Conservation (phyloP, 169 alveolate genomes). For the Toxoplasma gondii region DNA sequence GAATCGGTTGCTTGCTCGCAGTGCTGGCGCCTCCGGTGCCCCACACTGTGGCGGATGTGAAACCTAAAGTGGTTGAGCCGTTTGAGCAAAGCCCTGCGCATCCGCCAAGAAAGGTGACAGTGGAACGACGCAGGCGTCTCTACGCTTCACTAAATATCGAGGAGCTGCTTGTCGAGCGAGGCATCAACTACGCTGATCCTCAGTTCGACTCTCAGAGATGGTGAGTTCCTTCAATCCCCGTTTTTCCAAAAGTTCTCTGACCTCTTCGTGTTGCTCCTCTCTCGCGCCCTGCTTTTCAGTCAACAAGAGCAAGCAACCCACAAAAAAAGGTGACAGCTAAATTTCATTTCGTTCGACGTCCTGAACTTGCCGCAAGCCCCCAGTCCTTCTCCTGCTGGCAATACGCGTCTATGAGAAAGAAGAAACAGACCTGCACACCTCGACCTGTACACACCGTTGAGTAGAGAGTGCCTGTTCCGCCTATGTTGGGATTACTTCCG, state of each 20-base stretch:
- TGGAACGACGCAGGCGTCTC: slow-evolving; percentile 79
- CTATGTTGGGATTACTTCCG: background rate
- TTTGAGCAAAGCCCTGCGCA: slow-evolving; percentile 88
- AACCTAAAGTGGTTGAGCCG: slow-evolving; percentile 91
- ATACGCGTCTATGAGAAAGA: too few species aligned
- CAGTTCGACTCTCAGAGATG: slow-evolving; percentile 52
- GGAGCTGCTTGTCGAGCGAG: slow-evolving; percentile 81
- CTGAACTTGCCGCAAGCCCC: too few species aligned
- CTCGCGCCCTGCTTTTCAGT: too few species aligned
- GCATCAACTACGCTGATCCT: slow-evolving; percentile 84
- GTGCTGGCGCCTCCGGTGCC: slow-evolving; percentile 11
- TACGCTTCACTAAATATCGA: slow-evolving; percentile 87
- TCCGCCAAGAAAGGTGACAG: slow-evolving; percentile 92
- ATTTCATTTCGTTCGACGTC: too few species aligned
- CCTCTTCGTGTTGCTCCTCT: too few species aligned
- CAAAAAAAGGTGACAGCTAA: too few species aligned
- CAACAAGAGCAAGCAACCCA: too few species aligned
- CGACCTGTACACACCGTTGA: too few species aligned
- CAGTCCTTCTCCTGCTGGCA: too few species aligned
- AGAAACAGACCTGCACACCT: too few species aligned
- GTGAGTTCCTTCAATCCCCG: slow-evolving; percentile 15
- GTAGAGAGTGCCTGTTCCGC: too few species aligned
- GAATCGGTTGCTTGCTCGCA: background rate
- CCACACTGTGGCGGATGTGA: slow-evolving; percentile 41
- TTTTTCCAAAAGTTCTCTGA: background rate